Evolutionary conservation across 2,329 filamentous ascomycete genomes (phyloP).

Genomic region (Nemania sp.): DNA sequence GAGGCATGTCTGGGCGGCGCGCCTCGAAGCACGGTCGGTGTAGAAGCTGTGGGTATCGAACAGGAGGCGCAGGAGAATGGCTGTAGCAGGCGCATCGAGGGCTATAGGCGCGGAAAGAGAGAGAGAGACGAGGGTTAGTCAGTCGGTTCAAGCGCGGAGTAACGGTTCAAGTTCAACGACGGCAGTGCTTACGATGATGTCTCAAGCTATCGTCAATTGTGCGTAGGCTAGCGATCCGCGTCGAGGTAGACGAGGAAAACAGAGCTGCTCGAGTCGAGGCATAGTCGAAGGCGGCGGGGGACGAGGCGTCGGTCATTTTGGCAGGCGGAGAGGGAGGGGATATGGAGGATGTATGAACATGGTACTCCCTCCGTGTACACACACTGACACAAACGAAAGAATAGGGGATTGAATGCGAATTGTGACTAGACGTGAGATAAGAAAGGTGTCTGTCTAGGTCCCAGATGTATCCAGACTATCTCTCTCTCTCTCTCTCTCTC

Average conservation of each 20-base stretch:
- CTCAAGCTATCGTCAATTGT: conserved; percentile 67
- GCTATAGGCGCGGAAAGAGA: conserved; percentile 50
- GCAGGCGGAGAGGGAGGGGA: conserved; percentile 27
- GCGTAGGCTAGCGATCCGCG: conserved; percentile 67
- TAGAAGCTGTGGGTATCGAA: conserved; percentile 92
- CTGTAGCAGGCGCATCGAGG: conserved; percentile 62
- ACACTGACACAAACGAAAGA: too few species aligned
- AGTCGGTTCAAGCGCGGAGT: neutral
- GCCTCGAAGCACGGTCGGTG: conserved; percentile 83
- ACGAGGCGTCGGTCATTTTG: conserved; percentile 44
- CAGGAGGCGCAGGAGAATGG: conserved; percentile 74
- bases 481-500: neutral
- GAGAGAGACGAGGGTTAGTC: conserved; percentile 17
- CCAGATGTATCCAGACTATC: neutral
- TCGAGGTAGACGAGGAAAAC: conserved; percentile 71
- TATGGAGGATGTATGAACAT: conserved; percentile 4
- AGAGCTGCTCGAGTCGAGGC: conserved; percentile 63
- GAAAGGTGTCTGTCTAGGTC: neutral
- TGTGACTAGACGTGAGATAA: neutral
- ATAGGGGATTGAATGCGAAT: too few species aligned
- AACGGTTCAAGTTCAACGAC: conserved; percentile 1
- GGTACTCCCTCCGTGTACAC: neutral
- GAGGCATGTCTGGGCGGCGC: conserved; percentile 85
- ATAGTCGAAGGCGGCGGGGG: conserved; percentile 61
- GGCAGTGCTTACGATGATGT: conserved; percentile 61